Evolutionary conservation across 768 basidiomycete species (phyloP).

Genomic region (Lactarius tabidus): DNA sequence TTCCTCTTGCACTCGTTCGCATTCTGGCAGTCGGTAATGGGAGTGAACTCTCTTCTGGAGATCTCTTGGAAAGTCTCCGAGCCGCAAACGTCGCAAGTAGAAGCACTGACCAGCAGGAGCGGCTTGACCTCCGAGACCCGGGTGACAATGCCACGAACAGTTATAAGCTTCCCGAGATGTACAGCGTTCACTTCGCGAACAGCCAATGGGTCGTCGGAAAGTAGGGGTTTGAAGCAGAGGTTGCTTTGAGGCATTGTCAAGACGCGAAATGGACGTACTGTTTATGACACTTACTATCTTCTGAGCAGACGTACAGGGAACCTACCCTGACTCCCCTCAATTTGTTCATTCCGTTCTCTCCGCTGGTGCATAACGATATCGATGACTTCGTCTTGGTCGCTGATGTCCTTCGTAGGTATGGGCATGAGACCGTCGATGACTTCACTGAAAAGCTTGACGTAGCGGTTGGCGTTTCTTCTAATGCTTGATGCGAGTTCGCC

Average conservation of each 20-base stretch:
- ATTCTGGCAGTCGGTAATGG: slow-evolving; percentile 85
- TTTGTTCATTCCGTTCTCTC: slow-evolving; percentile 79
- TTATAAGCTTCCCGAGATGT: slow-evolving; percentile 90
- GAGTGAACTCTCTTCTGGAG: slow-evolving; percentile 83
- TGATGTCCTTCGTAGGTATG: slow-evolving; percentile 82
- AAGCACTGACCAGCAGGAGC: slow-evolving; percentile 93
- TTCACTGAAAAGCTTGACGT: slow-evolving; percentile 82
- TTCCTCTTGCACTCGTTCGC: slow-evolving; percentile 83
- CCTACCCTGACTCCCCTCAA: slow-evolving; percentile 64
- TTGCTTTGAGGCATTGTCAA: slow-evolving; percentile 53
- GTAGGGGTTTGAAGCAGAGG: slow-evolving; percentile 87
- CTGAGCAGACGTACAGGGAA: slow-evolving; percentile 91
- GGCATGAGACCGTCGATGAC: slow-evolving; percentile 85
- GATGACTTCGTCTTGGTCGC: slow-evolving; percentile 89
- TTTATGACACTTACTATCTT: slow-evolving; percentile 78
- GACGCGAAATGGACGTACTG: slow-evolving; percentile 14
- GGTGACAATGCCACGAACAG: slow-evolving; percentile 95
- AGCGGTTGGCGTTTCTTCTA: slow-evolving; percentile 81
- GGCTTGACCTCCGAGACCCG: slow-evolving; percentile 99
- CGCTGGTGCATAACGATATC: slow-evolving; percentile 96
- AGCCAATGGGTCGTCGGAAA: slow-evolving; percentile 71
- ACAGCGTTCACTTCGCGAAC: slow-evolving; percentile 86
- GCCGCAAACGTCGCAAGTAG: slow-evolving; percentile 97
- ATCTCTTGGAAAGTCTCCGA: slow-evolving; percentile 99
- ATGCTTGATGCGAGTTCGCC: slow-evolving; percentile 79